Conservation (phyloP, 2,329 filamentous ascomycete genomes). For the Alternaria sp. region DNA sequence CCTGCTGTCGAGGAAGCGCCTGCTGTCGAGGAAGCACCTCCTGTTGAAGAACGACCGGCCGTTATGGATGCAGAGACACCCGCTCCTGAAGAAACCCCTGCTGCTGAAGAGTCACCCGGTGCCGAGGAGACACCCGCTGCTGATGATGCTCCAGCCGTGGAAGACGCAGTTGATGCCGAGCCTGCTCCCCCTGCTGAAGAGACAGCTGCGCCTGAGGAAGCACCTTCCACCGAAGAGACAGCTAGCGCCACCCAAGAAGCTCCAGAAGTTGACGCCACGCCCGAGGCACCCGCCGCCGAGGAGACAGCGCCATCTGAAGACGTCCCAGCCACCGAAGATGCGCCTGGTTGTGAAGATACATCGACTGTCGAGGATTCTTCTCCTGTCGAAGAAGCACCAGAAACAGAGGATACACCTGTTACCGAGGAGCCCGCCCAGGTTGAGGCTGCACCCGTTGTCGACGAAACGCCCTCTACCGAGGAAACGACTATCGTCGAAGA, state of each 20-base stretch:
- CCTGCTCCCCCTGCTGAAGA: conserved; percentile 1
- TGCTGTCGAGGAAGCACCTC: neutral
- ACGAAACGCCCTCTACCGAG: conserved; percentile 1
- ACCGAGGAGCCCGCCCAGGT: neutral
- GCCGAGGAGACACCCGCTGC: neutral
- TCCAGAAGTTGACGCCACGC: neutral
- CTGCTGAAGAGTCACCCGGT: neutral
- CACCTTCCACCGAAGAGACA: conserved; percentile 1
- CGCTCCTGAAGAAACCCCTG: neutral
- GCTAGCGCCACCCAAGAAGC: neutral
- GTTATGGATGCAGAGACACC: neutral
- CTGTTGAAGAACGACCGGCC: neutral
- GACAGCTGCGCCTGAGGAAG: neutral
- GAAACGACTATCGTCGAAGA: conserved; percentile 1
- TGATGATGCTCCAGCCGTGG: neutral
- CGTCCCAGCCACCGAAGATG: neutral
- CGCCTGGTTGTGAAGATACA: neutral
- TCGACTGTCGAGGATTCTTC: neutral
- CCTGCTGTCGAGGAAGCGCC: neutral
- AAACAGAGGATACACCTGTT: neutral
- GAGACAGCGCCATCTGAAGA: neutral
- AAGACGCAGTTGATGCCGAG: neutral
- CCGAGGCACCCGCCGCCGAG: neutral
- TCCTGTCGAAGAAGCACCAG: neutral
- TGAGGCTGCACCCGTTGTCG: neutral